These are phyloP conservation scores for Amanita fuliginea DNA, from an alignment of 768 basidiomycete genomes.

Conservation along the genomic window DNA sequence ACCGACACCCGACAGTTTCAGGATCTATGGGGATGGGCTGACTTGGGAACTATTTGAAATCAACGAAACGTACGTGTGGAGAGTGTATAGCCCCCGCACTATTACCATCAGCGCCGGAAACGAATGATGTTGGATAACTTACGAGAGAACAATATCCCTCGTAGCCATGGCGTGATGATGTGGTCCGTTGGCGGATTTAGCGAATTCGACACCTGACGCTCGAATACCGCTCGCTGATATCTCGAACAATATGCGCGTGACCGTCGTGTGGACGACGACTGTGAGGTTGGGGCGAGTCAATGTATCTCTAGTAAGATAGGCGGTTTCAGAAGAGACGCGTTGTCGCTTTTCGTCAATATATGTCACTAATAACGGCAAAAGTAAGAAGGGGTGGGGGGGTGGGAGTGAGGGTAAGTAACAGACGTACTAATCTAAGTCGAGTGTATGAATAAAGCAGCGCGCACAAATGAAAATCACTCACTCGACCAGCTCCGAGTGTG, in stretches of 20 bases:
- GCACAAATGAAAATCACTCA: conserved; percentile 14
- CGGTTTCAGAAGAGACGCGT: conserved; percentile 48
- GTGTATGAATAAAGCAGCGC: background rate
- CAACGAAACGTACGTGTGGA: conserved; percentile 31
- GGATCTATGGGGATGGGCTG: conserved; percentile 25
- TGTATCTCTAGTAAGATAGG: conserved; percentile 52
- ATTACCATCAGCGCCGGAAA: background rate
- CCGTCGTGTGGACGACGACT: conserved; percentile 39
- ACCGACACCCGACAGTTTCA: conserved; percentile 74
- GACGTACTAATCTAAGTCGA: background rate
- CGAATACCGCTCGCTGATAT: conserved; percentile 14
- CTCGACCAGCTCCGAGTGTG: conserved; percentile 45
- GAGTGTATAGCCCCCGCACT: conserved; percentile 58
- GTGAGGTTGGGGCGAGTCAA: conserved; percentile 50
- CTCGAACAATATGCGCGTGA: conserved; percentile 42
- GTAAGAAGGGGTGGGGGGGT: background rate
- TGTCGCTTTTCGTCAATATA: conserved; percentile 40
- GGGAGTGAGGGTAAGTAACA: background rate
- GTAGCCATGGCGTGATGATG: conserved; percentile 30
- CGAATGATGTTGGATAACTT: conserved; percentile 11
- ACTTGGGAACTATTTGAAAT: background rate
- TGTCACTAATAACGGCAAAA: conserved; percentile 39
- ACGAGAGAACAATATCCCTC: conserved; percentile 53
- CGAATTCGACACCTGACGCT: conserved; percentile 45
- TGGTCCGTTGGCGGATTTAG: conserved; percentile 13